phyloP scores from a whole-genome alignment of 345 rosid genomes.

The Lagerstroemia speciosa region DNA sequence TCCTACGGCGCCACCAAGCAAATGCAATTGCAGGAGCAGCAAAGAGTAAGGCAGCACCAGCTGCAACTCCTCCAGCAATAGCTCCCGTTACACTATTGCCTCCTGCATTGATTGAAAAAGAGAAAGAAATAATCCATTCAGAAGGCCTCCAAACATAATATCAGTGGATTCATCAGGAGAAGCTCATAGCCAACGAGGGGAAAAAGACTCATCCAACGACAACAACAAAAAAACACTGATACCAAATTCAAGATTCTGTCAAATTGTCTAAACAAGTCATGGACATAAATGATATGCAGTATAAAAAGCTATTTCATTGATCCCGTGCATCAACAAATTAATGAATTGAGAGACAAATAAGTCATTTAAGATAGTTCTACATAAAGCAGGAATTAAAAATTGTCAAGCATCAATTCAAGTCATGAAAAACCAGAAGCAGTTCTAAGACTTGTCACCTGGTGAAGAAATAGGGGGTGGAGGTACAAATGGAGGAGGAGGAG shows the following conservation, averaged over 20 bases:
- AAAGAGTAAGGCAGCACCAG: constrained; percentile 92
- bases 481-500: constrained; percentile 98
- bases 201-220: not conserved
- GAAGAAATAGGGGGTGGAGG: constrained; percentile 63
- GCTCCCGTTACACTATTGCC: constrained; percentile 82
- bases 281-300: not conserved
- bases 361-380: not conserved
- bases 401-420: not conserved
- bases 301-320: not conserved
- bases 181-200: not conserved
- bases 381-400: not conserved
- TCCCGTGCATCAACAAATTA: not conserved
- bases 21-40: constrained; percentile 98
- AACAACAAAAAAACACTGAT: not conserved
- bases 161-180: not conserved
- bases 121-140: not conserved
- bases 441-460: constrained; percentile 41
- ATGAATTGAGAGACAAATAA: not conserved
- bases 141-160: not conserved
- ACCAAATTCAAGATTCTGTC: not conserved
- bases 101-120: constrained; percentile 31
- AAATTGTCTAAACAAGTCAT: not conserved
- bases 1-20: constrained; percentile 97
- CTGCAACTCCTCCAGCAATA: constrained; percentile 99
- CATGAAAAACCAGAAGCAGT: not conserved